Conservation (phyloP, 2,329 filamentous ascomycete genomes). For the Neurospora sp. region DNA sequence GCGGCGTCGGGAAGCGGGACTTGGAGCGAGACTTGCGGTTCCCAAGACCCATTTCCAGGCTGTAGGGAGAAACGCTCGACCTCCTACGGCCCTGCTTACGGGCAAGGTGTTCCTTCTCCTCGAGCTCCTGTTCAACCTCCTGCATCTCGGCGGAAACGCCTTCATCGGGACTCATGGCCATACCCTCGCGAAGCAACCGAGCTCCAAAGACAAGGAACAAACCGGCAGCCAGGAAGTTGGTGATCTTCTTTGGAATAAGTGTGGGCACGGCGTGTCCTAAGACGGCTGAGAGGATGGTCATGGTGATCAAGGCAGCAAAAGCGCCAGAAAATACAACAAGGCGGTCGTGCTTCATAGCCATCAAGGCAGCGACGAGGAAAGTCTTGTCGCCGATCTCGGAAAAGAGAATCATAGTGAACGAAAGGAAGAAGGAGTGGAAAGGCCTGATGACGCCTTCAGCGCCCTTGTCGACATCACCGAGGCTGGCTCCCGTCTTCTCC, state of each 20-base stretch:
- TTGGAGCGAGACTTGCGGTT: conserved; percentile 61
- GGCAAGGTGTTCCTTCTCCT: conserved; percentile 79
- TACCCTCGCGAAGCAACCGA: conserved; percentile 75
- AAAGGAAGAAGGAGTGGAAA: conserved; percentile 81
- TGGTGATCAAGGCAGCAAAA: conserved; percentile 81
- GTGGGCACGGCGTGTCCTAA: conserved; percentile 87
- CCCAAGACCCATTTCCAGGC: conserved; percentile 69
- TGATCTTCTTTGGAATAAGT: conserved; percentile 81
- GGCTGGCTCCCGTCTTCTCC: conserved; percentile 22
- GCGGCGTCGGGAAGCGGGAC: conserved; percentile 69
- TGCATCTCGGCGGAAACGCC: conserved; percentile 96
- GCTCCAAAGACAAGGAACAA: conserved; percentile 86
- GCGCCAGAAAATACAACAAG: conserved; percentile 90
- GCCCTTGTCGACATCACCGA: conserved; percentile 32
- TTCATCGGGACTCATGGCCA: conserved; percentile 80
- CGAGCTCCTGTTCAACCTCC: conserved; percentile 87
- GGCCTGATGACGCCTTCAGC: conserved; percentile 60
- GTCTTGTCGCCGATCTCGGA: conserved; percentile 98
- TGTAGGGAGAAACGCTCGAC: conserved; percentile 64
- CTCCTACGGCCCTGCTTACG: conserved; percentile 55
- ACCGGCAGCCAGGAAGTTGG: conserved; percentile 73
- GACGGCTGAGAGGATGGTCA: conserved; percentile 90
- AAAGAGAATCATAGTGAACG: conserved; percentile 93
- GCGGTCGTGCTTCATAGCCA: conserved; percentile 98
- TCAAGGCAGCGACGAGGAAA: conserved; percentile 90